These are phyloP conservation scores for Calonectria pseudoturangicola DNA, from an alignment of 2,329 filamentous ascomycete genomes.

Conservation along the genomic window DNA sequence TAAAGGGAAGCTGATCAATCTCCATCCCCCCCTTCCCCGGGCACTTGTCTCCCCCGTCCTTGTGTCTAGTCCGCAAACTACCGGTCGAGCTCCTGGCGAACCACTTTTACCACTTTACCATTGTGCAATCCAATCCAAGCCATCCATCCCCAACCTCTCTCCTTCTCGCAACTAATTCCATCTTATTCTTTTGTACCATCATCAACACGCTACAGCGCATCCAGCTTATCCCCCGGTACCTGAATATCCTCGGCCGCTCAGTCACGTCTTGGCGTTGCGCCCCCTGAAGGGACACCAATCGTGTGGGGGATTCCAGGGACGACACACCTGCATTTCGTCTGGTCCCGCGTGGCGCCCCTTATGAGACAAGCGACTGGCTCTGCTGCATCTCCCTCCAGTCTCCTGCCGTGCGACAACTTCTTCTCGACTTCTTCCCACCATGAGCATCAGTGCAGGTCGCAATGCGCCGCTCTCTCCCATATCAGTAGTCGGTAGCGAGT, in stretches of 20 bases:
- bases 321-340: constrained; percentile 52
- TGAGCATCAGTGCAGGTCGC: constrained; percentile 76
- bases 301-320: constrained; percentile 56
- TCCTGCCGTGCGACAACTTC: constrained; percentile 49
- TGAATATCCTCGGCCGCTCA: constrained; percentile 47
- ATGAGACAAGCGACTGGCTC: constrained; percentile 55
- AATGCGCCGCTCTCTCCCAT: constrained; percentile 88
- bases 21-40: constrained; percentile 21
- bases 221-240: constrained; percentile 19
- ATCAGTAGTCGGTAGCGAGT: constrained; percentile 89
- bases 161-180: constrained; percentile 6
- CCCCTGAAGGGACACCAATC: constrained; percentile 52
- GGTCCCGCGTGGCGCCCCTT: constrained; percentile 53
- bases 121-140: neutral
- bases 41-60: constrained; percentile 34
- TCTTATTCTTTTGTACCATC: neutral
- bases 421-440: constrained; percentile 59
- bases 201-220: constrained; percentile 3
- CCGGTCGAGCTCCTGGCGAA: constrained; percentile 33
- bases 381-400: constrained; percentile 52
- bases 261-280: constrained; percentile 52
- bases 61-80: constrained; percentile 34
- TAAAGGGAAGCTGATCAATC: constrained; percentile 32
- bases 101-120: constrained; percentile 15
- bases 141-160: constrained; percentile 6